Conservation (phyloP, 257 asterid species). For the Solanum lycopersicoides region DNA sequence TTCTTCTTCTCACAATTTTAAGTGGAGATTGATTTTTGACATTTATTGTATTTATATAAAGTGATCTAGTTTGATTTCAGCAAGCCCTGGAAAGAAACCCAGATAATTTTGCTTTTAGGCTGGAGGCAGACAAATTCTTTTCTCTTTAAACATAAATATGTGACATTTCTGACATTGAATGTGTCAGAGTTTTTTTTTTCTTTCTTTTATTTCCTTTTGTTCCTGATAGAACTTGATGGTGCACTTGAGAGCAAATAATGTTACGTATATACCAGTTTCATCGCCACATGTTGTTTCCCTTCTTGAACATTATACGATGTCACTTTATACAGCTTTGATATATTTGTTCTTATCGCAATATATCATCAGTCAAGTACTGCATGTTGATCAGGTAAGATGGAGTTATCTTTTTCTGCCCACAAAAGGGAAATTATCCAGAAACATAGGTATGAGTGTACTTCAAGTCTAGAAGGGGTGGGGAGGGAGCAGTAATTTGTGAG, state of each 20-base stretch:
- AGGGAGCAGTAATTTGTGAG: not conserved
- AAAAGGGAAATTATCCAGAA: too few species aligned
- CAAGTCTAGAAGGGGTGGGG: not conserved
- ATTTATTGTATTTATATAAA: not conserved
- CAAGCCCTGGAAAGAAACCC: not conserved
- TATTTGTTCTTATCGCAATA: not conserved
- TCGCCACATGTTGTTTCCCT: conserved; percentile 70
- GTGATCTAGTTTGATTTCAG: not conserved
- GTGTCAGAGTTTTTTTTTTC: not conserved
- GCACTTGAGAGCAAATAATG: conserved; percentile 52
- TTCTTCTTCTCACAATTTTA: not conserved
- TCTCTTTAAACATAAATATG: not conserved
- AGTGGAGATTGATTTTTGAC: not conserved
- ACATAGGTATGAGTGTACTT: too few species aligned
- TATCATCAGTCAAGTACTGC: too few species aligned
- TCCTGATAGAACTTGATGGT: conserved; percentile 46
- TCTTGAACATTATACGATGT: conserved; percentile 18
- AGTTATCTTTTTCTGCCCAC: too few species aligned
- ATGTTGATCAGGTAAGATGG: too few species aligned
- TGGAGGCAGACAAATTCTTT: not conserved
- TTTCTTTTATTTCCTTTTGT: not conserved
- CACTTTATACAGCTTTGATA: conserved; percentile 20
- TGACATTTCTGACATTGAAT: not conserved
- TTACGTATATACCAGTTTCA: conserved; percentile 48
- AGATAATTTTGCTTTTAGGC: not conserved